Conservation (phyloP, 345 rosid genomes). For the Citrus medica region DNA sequence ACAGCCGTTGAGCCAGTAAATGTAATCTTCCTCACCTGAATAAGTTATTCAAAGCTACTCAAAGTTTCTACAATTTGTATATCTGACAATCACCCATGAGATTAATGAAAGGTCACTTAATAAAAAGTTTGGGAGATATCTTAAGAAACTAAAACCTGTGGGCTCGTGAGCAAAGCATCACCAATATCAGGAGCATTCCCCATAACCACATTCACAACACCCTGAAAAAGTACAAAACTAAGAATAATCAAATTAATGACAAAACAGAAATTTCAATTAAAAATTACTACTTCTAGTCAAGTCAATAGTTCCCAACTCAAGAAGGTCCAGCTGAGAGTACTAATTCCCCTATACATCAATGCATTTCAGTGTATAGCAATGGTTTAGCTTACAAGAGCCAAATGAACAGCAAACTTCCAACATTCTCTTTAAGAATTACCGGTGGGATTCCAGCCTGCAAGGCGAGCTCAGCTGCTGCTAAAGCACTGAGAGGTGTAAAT, state of each 20-base stretch:
- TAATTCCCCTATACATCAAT: not conserved
- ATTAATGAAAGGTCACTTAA: conserved; percentile 5
- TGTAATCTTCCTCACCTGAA: conserved; percentile 87
- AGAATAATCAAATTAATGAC: conserved; percentile 14
- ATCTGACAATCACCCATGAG: not conserved
- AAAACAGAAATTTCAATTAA: not conserved
- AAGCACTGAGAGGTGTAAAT: conserved; percentile 90
- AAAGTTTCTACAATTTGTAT: not conserved
- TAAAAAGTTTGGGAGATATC: not conserved
- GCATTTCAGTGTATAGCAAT: not conserved
- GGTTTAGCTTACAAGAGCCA: not conserved
- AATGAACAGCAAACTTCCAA: not conserved
- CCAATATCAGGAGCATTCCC: conserved; percentile 91
- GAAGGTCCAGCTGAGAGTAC: not conserved
- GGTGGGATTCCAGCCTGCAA: conserved; percentile 98
- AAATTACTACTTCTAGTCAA: not conserved
- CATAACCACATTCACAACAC: conserved; percentile 80
- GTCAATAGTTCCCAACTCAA: not conserved
- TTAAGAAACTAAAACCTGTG: conserved; percentile 52
- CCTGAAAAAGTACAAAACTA: conserved; percentile 38
- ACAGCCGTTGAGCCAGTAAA: conserved; percentile 98
- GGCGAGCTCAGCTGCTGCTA: conserved; percentile 92
- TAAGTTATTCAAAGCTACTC: conserved; percentile 18
- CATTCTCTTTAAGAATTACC: conserved; percentile 39
- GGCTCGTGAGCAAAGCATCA: conserved; percentile 69